phyloP scores from a whole-genome alignment of 208 protist species.

The Endotrypanum monterogeii region DNA sequence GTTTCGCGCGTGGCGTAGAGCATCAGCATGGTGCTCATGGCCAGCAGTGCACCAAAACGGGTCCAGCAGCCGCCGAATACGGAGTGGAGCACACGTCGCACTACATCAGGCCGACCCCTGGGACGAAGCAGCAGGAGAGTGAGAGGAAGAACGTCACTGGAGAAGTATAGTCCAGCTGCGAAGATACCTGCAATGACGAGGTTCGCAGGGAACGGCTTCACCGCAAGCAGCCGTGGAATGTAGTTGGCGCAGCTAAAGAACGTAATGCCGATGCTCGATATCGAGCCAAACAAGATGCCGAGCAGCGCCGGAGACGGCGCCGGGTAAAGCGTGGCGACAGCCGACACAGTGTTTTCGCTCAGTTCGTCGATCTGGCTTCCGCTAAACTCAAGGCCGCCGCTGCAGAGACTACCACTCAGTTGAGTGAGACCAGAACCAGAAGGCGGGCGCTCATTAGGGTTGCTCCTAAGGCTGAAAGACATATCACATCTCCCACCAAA shows the following conservation, averaged over 20 bases:
- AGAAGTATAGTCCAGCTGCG: slow-evolving; percentile 55
- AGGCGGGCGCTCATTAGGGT: not conserved
- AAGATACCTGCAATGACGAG: slow-evolving; percentile 51
- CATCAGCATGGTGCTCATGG: slow-evolving; percentile 45
- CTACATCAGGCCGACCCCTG: slow-evolving; percentile 10
- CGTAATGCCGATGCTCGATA: slow-evolving; percentile 40
- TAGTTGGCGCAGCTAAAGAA: slow-evolving; percentile 69
- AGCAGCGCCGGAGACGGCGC: slow-evolving; percentile 32
- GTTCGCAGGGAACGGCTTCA: slow-evolving; percentile 68
- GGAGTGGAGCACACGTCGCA: slow-evolving; percentile 17
- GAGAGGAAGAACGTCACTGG: slow-evolving; percentile 49
- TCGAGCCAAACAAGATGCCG: slow-evolving; percentile 52
- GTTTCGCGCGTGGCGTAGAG: slow-evolving; percentile 73
- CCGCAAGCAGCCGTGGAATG: slow-evolving; percentile 71
- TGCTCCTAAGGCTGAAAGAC: not conserved
- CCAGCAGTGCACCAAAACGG: slow-evolving; percentile 39
- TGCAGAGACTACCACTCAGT: not conserved
- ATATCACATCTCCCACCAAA: not conserved
- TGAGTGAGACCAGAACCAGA: slow-evolving; percentile 8
- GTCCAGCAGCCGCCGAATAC: slow-evolving; percentile 34
- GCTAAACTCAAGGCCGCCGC: slow-evolving; percentile 20
- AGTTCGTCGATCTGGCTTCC: slow-evolving; percentile 32
- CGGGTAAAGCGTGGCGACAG: slow-evolving; percentile 50
- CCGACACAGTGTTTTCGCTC: slow-evolving; percentile 44
- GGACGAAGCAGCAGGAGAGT: slow-evolving; percentile 28